Percentiles rank a stretch among this genome's conserved stretches.
Conservation (phyloP, 305 asterid genomes). For the Coffea humblotiana region DNA sequence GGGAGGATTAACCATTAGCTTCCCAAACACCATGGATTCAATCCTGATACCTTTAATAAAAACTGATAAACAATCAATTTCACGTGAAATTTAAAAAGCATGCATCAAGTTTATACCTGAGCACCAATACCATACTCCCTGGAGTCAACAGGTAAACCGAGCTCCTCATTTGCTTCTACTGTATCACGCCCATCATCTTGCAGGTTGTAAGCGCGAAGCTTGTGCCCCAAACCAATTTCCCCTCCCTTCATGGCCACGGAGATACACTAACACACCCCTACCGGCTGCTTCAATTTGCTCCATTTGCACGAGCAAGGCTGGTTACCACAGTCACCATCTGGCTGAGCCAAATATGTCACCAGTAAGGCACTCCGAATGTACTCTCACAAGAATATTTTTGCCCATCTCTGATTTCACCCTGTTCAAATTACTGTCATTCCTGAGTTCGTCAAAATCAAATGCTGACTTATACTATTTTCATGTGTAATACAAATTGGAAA, state of each 20-base stretch:
- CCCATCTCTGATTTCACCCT: conserved; percentile 39
- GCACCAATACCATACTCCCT: conserved; percentile 41
- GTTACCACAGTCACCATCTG: conserved; percentile 38
- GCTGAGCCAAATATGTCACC: conserved; percentile 41
- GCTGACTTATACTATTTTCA: not conserved
- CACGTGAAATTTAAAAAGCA: no score
- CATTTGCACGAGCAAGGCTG: conserved; percentile 38
- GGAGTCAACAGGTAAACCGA: conserved; percentile 34
- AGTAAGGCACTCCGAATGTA: conserved; percentile 41
- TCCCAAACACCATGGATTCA: not conserved
- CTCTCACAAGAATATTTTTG: conserved; percentile 38
- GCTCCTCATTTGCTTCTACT: conserved; percentile 38
- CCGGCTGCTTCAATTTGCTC: conserved; percentile 37
- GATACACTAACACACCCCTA: conserved; percentile 36
- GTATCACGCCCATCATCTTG: conserved; percentile 36
- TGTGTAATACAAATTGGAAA: not conserved
- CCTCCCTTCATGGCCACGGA: conserved; percentile 38
- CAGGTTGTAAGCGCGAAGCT: conserved; percentile 37
- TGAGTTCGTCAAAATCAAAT: not conserved
- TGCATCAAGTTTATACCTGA: conserved; percentile 24
- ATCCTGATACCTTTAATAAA: not conserved
- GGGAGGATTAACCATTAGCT: not conserved
- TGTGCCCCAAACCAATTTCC: conserved; percentile 39
- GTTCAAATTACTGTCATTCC: conserved; percentile 6
- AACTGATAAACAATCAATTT: not conserved